These are phyloP conservation scores for Fusarium sp. DNA, from an alignment of 2,329 filamentous ascomycete genomes.

Conservation along the genomic window DNA sequence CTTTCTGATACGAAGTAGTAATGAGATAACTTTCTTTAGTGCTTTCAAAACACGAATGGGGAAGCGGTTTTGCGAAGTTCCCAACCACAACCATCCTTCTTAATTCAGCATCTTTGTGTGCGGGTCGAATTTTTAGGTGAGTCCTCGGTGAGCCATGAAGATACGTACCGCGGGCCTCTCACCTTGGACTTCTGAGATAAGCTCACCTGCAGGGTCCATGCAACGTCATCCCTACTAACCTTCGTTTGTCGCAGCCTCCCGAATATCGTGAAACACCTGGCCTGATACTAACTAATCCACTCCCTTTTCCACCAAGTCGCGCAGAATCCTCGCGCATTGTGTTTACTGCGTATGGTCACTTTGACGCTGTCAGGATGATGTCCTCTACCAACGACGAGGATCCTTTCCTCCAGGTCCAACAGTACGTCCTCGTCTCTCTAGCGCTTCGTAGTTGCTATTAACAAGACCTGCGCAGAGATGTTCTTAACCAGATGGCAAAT, in stretches of 20 bases:
- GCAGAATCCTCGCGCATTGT: not conserved
- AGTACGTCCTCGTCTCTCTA: conserved; percentile 56
- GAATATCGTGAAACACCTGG: conserved; percentile 12
- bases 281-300: not conserved
- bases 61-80: conserved; percentile 1
- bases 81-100: conserved; percentile 30
- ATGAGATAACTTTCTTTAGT: no score
- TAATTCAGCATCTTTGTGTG: conserved; percentile 30
- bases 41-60: not conserved
- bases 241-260: conserved; percentile 36
- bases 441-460: not conserved
- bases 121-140: conserved; percentile 41
- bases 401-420: conserved; percentile 77
- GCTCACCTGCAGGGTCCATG: conserved; percentile 24
- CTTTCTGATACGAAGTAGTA: not conserved
- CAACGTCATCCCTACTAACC: conserved; percentile 46
- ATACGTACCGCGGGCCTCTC: conserved; percentile 30
- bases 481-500: conserved; percentile 81
- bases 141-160: conserved; percentile 23
- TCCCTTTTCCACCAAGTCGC: not conserved
- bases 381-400: conserved; percentile 74
- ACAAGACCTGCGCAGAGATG: conserved; percentile 70
- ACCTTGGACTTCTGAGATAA: conserved; percentile 24
- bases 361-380: conserved; percentile 63
- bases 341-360: conserved; percentile 36